Conservation (phyloP, 1,284 basidiomycete species). For the Jaminaea rosea region DNA sequence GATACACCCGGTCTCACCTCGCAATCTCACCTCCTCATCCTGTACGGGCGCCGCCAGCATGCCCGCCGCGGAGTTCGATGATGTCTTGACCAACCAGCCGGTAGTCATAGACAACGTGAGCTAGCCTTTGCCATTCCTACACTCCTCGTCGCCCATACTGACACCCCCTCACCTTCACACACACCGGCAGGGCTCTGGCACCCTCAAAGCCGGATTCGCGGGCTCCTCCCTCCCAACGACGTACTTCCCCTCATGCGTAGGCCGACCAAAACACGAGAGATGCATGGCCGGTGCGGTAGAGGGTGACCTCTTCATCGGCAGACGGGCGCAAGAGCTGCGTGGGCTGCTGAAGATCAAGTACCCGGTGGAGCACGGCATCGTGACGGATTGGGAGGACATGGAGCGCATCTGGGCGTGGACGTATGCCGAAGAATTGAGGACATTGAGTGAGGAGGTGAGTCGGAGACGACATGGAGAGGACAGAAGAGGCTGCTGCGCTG, state of each 20-base stretch:
- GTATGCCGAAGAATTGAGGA: constrained; percentile 43
- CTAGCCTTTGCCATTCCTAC: not conserved
- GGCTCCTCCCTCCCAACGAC: constrained; percentile 44
- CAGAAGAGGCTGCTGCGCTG: not conserved
- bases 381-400: constrained; percentile 47
- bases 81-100: constrained; percentile 47
- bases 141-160: not conserved
- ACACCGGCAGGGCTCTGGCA: constrained; percentile 34
- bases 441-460: constrained; percentile 39
- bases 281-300: constrained; percentile 47
- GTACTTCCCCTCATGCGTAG: constrained; percentile 42
- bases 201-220: constrained; percentile 46
- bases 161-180: not conserved
- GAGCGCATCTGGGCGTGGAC: constrained; percentile 45
- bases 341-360: constrained; percentile 44
- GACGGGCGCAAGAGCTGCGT: constrained; percentile 41
- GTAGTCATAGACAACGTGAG: constrained; percentile 45
- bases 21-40: too few species aligned
- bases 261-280: constrained; percentile 41
- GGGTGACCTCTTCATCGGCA: constrained; percentile 45
- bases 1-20: too few species aligned
- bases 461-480: not conserved
- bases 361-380: constrained; percentile 46
- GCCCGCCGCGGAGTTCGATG: constrained; percentile 40
- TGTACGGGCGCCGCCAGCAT: too few species aligned